Conservation (phyloP, 768 basidiomycete species). For the Sporobolomyces roseus region DNA sequence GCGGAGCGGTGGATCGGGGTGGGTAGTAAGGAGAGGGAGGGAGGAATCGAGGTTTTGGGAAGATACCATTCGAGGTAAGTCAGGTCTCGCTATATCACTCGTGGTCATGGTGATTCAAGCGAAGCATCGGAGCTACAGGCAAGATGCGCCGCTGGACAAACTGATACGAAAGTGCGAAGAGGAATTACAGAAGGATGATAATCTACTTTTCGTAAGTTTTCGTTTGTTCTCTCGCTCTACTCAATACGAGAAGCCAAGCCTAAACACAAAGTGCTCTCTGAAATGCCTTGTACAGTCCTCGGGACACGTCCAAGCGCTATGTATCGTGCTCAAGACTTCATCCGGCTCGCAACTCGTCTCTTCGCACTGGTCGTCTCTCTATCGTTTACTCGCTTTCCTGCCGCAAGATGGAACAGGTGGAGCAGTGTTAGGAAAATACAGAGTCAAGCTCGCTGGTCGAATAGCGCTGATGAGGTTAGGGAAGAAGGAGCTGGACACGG, state of each 20-base stretch:
- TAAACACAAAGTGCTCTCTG: too few species aligned
- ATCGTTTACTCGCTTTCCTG: constrained; percentile 51
- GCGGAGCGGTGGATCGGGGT: constrained; percentile 60
- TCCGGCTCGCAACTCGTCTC: constrained; percentile 35
- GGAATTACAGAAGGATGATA: background rate
- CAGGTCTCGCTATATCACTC: constrained; percentile 41
- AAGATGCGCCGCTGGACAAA: constrained; percentile 2
- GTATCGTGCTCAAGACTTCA: constrained; percentile 65
- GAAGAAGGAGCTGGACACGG: constrained; percentile 47
- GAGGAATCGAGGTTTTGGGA: constrained; percentile 73
- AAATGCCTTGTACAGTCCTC: constrained; percentile 59
- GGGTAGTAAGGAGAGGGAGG: constrained; percentile 80
- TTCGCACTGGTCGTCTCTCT: constrained; percentile 47
- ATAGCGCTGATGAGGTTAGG: constrained; percentile 62
- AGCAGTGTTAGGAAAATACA: constrained; percentile 59
- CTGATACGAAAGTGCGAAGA: constrained; percentile 9
- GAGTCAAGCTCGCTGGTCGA: constrained; percentile 65
- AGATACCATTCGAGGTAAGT: constrained; percentile 62
- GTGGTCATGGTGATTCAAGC: background rate
- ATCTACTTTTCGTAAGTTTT: constrained; percentile 3
- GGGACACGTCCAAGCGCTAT: constrained; percentile 65
- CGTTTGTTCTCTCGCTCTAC: background rate
- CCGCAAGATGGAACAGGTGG: constrained; percentile 13
- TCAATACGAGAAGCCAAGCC: too few species aligned
- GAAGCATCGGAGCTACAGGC: background rate